These are phyloP conservation scores for Pseudocercospora macadamiae DNA, from an alignment of 2,329 filamentous ascomycete genomes.

Conservation along the genomic window DNA sequence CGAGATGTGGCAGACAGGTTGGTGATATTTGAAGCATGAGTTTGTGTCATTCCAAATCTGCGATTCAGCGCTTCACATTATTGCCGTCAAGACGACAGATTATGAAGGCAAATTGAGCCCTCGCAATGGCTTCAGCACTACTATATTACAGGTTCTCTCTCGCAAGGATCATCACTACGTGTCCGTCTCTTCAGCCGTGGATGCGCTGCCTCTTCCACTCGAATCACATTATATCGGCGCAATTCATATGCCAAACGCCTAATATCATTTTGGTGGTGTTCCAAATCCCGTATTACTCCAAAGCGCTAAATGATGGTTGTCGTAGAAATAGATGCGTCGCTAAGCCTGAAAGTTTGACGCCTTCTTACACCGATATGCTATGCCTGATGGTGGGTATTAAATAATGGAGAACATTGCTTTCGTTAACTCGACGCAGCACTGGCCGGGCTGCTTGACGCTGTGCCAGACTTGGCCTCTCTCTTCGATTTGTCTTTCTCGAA, in stretches of 20 bases:
- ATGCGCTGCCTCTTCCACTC: neutral
- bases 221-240: neutral
- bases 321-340: conserved; percentile 6
- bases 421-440: conserved; percentile 23
- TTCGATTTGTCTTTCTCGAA: conserved; percentile 41
- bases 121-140: neutral
- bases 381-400: neutral
- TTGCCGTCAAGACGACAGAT: neutral
- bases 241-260: neutral
- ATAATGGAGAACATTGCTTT: neutral
- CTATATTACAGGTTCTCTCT: conserved; percentile 1
- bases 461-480: conserved; percentile 20
- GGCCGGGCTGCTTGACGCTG: conserved; percentile 26
- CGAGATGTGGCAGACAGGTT: neutral
- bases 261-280: neutral
- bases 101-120: neutral
- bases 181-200: conserved; percentile 5
- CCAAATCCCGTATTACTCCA: neutral
- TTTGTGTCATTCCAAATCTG: neutral
- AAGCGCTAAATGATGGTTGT: conserved; percentile 3
- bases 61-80: conserved; percentile 8
- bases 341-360: neutral
- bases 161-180: neutral
- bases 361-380: conserved; percentile 1
- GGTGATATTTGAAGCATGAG: too few species aligned